These are phyloP conservation scores for Scenedesmus sp. DNA, from an alignment of 163 green algal genomes.

Conservation along the genomic window DNA sequence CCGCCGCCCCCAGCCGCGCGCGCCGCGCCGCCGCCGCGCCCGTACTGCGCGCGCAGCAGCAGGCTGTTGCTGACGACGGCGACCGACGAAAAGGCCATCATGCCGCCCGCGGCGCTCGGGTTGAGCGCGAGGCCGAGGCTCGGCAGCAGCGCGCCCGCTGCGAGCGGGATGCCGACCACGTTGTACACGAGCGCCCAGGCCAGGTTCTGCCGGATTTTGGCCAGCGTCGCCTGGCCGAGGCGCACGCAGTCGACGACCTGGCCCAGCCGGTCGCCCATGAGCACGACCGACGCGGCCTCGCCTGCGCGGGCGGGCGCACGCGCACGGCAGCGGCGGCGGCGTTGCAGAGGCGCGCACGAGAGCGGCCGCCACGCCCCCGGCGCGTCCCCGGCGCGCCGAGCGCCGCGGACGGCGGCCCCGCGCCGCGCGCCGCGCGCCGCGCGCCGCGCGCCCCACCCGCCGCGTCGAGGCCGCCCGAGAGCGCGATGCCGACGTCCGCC, in stretches of 20 bases:
- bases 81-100: conserved; percentile 87
- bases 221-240: conserved; percentile 75
- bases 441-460: conserved; percentile 52
- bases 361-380: too few species aligned
- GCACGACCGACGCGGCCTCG: conserved; percentile 84
- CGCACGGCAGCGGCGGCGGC: neutral
- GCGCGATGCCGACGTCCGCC: conserved; percentile 94
- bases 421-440: neutral
- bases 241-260: conserved; percentile 82
- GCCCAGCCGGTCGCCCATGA: conserved; percentile 87
- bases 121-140: conserved; percentile 77
- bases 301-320: conserved; percentile 43
- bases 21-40: neutral
- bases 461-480: conserved; percentile 77
- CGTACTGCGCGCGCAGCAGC: conserved; percentile 61
- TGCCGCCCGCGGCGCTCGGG: conserved; percentile 78
- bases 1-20: neutral
- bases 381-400: too few species aligned
- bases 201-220: conserved; percentile 95
- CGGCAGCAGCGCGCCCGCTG: conserved; percentile 86
- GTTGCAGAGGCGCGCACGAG: too few species aligned
- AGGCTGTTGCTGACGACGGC: conserved; percentile 89
- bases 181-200: conserved; percentile 94
- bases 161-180: conserved; percentile 88
- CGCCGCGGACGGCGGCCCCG: too few species aligned